Evolutionary conservation across 2,329 filamentous ascomycete genomes (phyloP), one percentile per base, ranked within the genome.

Genomic region (Dactylellina drechsleri): DNA sequence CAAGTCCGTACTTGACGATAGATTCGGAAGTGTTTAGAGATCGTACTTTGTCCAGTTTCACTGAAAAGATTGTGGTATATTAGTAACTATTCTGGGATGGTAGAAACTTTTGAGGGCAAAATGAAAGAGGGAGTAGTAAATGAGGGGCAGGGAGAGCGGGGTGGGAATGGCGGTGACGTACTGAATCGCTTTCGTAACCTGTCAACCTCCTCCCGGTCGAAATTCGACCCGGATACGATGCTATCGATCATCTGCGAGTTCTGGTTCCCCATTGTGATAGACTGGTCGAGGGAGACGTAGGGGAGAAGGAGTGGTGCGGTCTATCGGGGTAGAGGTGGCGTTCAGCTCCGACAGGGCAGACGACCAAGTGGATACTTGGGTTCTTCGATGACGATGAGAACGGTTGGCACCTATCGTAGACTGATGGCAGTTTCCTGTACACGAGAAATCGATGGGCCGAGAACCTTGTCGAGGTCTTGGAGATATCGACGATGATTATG

Each of bases 201-300:
- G 82, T 98, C 95, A 75, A 99, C 93, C 83, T 99, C 95, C 81
- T 99, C 95, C 82, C 92, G 90, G 85, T 99, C 92, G 85, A 99
- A 99, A 86, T 99, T 99, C 79, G 93, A 95, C 80, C 91, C 92
- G 81, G 96, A 92, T 82, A 97, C 93, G 80, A 99, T 97, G 84
- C 91, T 95, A 84, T 98, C 94, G 83, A 98, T 87, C 82, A 98
- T 90, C 79, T 86, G 84, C 82, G 88, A 90, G 79, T 87, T 88
- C 70, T 87, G 87, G 83, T 91, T 90, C 79, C 89, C 89, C 89
- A 91, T 91, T 78, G 79, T 83, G 81, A 78, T 77, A 52, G 58
- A 66, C 50, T 56, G 52, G 50, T 57, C 18, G 60, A 68, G 67
- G 56, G 50, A 40, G 26, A 40, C 13, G 40, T 40, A 56, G 31